These are phyloP conservation scores for Arthrobotrys megalospora DNA, from an alignment of 2,329 filamentous ascomycete species.

Conservation along the genomic window DNA sequence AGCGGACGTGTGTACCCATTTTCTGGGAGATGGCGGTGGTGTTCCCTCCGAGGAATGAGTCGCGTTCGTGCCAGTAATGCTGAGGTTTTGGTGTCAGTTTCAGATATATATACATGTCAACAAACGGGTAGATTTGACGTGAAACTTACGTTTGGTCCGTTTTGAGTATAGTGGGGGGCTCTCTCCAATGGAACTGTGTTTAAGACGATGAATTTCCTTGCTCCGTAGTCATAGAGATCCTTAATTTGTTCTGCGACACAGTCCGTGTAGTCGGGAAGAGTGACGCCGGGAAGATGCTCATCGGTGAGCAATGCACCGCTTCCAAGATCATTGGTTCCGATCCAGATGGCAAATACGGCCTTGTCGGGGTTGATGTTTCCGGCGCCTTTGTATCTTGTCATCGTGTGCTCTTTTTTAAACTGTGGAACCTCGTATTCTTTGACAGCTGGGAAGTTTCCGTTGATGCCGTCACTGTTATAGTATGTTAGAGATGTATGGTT, in stretches of 20 bases:
- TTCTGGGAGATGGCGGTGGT: conserved; percentile 55
- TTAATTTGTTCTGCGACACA: conserved; percentile 78
- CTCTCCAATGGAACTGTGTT: conserved; percentile 78
- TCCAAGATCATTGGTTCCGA: conserved; percentile 85
- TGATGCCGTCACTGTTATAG: conserved; percentile 69
- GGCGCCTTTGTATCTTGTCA: conserved; percentile 48
- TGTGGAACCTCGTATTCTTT: conserved; percentile 75
- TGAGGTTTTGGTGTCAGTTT: conserved; percentile 71
- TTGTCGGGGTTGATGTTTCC: conserved; percentile 70
- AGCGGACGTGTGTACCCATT: conserved; percentile 48
- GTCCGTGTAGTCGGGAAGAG: conserved; percentile 76
- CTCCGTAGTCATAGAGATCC: conserved; percentile 76
- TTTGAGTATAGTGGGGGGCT: conserved; percentile 76
- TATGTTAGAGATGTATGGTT: neutral
- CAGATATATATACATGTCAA: conserved; percentile 71
- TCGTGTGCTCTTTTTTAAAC: conserved; percentile 71
- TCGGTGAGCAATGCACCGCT: conserved; percentile 77
- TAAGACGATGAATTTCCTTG: conserved; percentile 79
- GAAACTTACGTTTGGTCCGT: conserved; percentile 69
- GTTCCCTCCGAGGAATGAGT: conserved; percentile 52
- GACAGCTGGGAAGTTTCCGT: conserved; percentile 75
- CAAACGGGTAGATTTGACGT: conserved; percentile 66
- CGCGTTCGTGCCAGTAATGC: conserved; percentile 54
- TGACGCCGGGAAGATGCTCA: conserved; percentile 74
- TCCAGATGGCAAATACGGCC: conserved; percentile 83